A percentile compares a stretch with the other conserved stretches of the same genome.
Conservation (phyloP, 2,329 filamentous ascomycete species). For the Cladophialophora immunda region DNA sequence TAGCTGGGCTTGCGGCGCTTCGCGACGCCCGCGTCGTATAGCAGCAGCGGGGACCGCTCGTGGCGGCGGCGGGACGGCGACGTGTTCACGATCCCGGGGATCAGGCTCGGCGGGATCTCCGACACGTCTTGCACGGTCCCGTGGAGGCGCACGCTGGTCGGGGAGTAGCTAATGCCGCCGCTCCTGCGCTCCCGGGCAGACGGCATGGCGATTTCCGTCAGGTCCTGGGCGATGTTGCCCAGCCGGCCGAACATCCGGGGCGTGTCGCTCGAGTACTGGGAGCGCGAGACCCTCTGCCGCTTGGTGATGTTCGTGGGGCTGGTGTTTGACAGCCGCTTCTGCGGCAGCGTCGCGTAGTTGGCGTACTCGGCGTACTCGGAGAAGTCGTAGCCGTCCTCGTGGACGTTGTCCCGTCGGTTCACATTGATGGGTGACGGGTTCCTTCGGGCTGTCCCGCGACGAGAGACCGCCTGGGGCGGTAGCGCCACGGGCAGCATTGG, state of each 20-base stretch:
- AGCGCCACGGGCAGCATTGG: not conserved
- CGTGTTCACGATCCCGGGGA: not conserved
- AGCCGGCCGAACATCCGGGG: conserved; percentile 22
- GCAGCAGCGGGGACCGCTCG: conserved; percentile 2
- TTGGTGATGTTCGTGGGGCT: conserved; percentile 7
- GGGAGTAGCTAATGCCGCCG: not conserved
- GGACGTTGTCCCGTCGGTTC: not conserved
- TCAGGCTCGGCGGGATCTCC: conserved; percentile 18
- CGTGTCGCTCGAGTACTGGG: conserved; percentile 10
- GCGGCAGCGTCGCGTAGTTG: not conserved
- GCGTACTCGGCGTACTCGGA: not conserved
- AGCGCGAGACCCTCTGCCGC: conserved; percentile 5
- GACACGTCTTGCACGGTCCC: conserved; percentile 17
- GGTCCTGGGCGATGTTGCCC: conserved; percentile 22
- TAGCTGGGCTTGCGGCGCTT: conserved; percentile 9
- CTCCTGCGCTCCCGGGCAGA: not conserved
- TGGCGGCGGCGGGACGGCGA: not conserved
- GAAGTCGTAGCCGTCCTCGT: not conserved
- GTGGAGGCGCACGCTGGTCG: not conserved
- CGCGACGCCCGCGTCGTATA: conserved; percentile 8
- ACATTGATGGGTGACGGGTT: not conserved
- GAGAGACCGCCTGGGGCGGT: not conserved
- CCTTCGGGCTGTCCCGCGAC: not conserved
- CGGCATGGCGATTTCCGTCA: conserved; percentile 28
- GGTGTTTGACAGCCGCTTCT: not conserved